Percentiles rank a stretch among this genome's conserved stretches.
These are phyloP conservation scores for Lenzites betulinus DNA, from an alignment of 768 basidiomycete genomes.

Conservation along the genomic window DNA sequence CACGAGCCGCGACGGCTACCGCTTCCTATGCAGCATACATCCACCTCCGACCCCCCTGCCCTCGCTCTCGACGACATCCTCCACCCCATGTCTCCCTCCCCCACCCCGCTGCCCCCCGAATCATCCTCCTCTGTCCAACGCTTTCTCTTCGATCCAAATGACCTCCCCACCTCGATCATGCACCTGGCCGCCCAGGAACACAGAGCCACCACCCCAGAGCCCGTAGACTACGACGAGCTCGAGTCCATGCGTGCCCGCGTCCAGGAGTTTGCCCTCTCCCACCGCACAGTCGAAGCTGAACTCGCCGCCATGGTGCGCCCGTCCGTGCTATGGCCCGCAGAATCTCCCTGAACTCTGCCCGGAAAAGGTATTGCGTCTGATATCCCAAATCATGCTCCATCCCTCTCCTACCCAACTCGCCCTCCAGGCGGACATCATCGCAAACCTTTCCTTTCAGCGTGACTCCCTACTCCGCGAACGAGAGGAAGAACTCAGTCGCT, in stretches of 20 bases:
- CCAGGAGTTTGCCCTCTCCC: conserved; percentile 43
- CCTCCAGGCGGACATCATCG: conserved; percentile 64
- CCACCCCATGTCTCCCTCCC: conserved; percentile 54
- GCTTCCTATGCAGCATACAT: conserved; percentile 14
- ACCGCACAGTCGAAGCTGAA: conserved; percentile 47
- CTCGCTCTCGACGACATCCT: conserved; percentile 59
- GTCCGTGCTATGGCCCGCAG: background rate
- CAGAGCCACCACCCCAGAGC: conserved; percentile 36
- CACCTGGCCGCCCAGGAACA: conserved; percentile 2
- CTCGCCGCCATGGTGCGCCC: conserved; percentile 23
- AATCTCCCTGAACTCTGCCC: background rate
- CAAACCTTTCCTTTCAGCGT: conserved; percentile 55
- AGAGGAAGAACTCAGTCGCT: conserved; percentile 60
- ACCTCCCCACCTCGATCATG: background rate
- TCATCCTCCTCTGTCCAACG: background rate
- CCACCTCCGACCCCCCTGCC: conserved; percentile 38
- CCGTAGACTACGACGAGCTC: conserved; percentile 50
- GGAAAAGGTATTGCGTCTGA: conserved; percentile 22
- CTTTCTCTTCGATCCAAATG: background rate
- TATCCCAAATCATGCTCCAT: conserved; percentile 15
- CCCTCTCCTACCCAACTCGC: conserved; percentile 44
- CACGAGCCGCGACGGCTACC: background rate
- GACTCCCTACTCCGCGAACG: conserved; percentile 54
- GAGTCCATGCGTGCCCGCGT: conserved; percentile 49
- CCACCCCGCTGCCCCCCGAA: conserved; percentile 33